Evolutionary conservation across 495 filamentous ascomycete genomes (phyloP), one percentile per base, ranked within the genome.

Genomic region (Aspergillus kassunensis): DNA sequence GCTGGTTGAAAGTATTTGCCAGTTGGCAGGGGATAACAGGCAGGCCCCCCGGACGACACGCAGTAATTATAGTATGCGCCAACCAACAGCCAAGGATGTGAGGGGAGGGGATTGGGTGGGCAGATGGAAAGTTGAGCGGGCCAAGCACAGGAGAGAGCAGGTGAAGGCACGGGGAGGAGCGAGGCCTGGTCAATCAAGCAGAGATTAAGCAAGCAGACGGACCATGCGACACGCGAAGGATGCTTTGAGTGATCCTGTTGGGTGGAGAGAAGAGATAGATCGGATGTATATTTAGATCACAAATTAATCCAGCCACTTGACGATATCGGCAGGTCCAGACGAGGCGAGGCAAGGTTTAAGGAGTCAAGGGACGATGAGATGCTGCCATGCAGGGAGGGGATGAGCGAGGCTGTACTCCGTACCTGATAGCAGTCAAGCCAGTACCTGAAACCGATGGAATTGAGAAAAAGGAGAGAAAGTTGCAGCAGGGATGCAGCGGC

Each of bases 211-310:
- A 40, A 50, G 47, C 42, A 30, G 10, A 25, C 21, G 40, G 30
- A 43, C 54, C 29, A 27, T 53, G 51, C 53, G 47, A 56, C 54
- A 54, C 53, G 42, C 57, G 40, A 46, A 19, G 43, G 34, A 41
- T 33, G 45, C 7, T 52, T 30, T 41, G 15, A 53, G 47, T 50
- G 44, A 35, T 39, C 37, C 44, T 47, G 55, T 48, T 51, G 27
- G 46, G 41, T 49, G 35, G 54, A 51, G 39, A 44, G 56, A 35
- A 46, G 42, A 56, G 55, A 61, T 58, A 56, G 55, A 61, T 61
- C 51, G 59, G 59, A 50, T 55, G 56, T 61, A 61, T 58, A 58
- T 53, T 61, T 61, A 58, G 59, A 61, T 56, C 59, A 54, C 23
- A 47, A 51, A 53, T 39, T 34, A 51, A 48, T 29, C 54, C 55